Conservation (phyloP, 1,284 basidiomycete genomes). For the Tylopilus orsonianus region DNA sequence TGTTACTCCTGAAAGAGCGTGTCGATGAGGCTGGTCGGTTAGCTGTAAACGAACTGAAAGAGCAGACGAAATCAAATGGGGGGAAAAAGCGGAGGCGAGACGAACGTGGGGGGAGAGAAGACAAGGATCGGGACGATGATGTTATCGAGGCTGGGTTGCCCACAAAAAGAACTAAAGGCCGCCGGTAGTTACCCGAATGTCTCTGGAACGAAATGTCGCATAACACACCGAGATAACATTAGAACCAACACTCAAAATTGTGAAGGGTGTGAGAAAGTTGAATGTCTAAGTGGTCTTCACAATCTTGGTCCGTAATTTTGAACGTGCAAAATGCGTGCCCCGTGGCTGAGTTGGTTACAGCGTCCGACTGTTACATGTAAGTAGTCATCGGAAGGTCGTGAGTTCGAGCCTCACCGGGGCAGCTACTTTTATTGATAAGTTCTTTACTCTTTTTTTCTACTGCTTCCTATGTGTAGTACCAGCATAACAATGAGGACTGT, state of each 20-base stretch:
- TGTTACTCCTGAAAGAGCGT: constrained; percentile 85
- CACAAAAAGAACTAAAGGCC: constrained; percentile 48
- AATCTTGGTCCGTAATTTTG: no score
- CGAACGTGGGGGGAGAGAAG: constrained; percentile 55
- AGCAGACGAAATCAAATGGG: constrained; percentile 53
- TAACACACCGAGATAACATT: neutral
- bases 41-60: constrained; percentile 79
- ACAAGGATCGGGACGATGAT: constrained; percentile 86
- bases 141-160: constrained; percentile 81
- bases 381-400: constrained; percentile 64
- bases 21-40: constrained; percentile 88
- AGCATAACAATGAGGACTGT: no score
- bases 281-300: no score
- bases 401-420: constrained; percentile 75
- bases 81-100: constrained; percentile 59
- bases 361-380: constrained; percentile 73
- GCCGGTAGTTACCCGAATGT: constrained; percentile 23
- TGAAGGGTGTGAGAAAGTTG: no score
- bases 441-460: no score
- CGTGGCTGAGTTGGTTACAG: constrained; percentile 81
- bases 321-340: constrained; percentile 42
- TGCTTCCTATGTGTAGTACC: no score
- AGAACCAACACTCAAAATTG: no score
- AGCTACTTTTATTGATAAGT: constrained; percentile 29
- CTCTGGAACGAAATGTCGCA: neutral